Percentiles rank a stretch among this genome's conserved stretches.
phyloP scores from a whole-genome alignment of 345 rosid species.

The Brassica incana region DNA sequence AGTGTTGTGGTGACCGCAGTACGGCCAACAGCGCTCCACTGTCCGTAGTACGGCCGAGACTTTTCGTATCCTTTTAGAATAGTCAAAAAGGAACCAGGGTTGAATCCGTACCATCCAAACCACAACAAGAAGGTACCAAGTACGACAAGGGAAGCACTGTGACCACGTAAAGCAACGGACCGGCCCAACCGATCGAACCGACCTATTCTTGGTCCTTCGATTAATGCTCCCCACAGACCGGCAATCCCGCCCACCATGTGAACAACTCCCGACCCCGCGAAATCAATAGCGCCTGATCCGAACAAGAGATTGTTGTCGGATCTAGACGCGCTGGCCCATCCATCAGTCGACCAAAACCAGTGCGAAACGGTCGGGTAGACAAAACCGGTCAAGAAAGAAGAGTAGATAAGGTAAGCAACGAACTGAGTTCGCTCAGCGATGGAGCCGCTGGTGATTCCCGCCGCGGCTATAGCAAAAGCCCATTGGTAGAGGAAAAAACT shows the following conservation, averaged over 20 bases:
- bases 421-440: not conserved
- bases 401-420: not conserved
- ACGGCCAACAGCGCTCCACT: not conserved
- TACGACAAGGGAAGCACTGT: not conserved
- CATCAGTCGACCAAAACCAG: not conserved
- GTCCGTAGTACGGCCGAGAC: not conserved
- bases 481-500: not conserved
- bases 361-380: not conserved
- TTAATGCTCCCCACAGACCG: not conserved
- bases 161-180: not conserved
- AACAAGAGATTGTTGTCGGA: not conserved
- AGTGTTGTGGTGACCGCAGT: not conserved
- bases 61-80: not conserved
- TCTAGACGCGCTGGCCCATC: not conserved
- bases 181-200: not conserved
- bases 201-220: not conserved
- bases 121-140: not conserved
- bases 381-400: not conserved
- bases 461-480: not conserved
- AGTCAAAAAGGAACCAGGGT: not conserved
- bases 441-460: slow-evolving; percentile 1
- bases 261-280: not conserved
- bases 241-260: not conserved
- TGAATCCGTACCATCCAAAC: slow-evolving; percentile 1
- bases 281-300: not conserved